These are phyloP conservation scores for Inga laurina DNA, from an alignment of 306 rosid genomes.

Conservation along the genomic window DNA sequence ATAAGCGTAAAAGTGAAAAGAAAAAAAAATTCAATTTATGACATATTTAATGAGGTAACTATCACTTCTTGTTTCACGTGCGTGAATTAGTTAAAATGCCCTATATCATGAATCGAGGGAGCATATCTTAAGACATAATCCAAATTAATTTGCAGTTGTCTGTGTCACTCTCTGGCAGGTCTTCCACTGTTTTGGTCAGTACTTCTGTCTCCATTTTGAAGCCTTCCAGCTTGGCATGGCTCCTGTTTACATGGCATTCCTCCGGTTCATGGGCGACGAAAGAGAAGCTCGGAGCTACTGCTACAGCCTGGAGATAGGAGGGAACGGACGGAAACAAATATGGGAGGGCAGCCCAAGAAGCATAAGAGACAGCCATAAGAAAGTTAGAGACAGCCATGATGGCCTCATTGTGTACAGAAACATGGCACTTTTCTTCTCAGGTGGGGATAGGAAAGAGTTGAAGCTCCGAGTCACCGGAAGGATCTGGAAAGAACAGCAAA, in stretches of 20 bases:
- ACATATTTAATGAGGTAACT: too few relatives aligned
- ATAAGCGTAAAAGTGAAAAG: too few relatives aligned
- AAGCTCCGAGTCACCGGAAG: constrained; percentile 68
- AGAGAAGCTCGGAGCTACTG: constrained; percentile 59
- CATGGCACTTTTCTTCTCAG: constrained; percentile 74
- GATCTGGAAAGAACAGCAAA: constrained; percentile 71
- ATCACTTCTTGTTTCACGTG: too few relatives aligned
- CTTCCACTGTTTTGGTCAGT: constrained; percentile 70
- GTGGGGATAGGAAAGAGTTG: constrained; percentile 65
- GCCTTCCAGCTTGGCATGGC: constrained; percentile 73
- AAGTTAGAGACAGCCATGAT: constrained; percentile 76
- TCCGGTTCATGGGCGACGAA: constrained; percentile 74
- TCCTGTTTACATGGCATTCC: constrained; percentile 74
- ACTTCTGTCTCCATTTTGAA: constrained; percentile 75
- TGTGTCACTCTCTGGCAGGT: constrained; percentile 41
- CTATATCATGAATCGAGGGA: too few relatives aligned
- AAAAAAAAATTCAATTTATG: too few relatives aligned
- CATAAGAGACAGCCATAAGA: constrained; percentile 67
- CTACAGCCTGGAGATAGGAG: constrained; percentile 71
- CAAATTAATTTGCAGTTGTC: constrained; percentile 2
- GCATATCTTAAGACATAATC: background rate
- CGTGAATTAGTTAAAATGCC: too few relatives aligned
- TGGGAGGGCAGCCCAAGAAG: constrained; percentile 72
- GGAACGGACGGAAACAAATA: constrained; percentile 56
- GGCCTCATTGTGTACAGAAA: constrained; percentile 67